Percentiles rank a stretch among this genome's conserved stretches.
phyloP scores from a whole-genome alignment of 2,329 filamentous ascomycete genomes.

The Aspergillus novofumigatus region DNA sequence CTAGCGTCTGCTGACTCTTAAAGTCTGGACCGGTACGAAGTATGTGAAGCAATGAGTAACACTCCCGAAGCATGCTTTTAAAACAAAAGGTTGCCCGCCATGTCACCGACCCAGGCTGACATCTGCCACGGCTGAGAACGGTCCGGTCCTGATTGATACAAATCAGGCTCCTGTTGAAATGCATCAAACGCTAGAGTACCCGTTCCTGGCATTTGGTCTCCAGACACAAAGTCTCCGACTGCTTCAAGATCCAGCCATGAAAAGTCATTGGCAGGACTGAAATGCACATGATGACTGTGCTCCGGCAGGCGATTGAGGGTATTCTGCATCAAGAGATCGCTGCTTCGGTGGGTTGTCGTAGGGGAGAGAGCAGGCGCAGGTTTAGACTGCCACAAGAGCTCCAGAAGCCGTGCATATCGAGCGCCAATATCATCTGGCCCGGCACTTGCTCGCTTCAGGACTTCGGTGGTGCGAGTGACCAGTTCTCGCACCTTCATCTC shows the following conservation, averaged over 20 bases:
- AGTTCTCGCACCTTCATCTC: slow-evolving; percentile 54
- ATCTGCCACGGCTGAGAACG: slow-evolving; percentile 35
- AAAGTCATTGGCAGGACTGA: slow-evolving; percentile 53
- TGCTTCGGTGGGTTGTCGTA: slow-evolving; percentile 26
- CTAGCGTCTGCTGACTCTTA: too few relatives aligned
- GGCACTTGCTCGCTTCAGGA: slow-evolving; percentile 56
- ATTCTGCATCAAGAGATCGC: slow-evolving; percentile 29
- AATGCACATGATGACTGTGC: slow-evolving; percentile 32
- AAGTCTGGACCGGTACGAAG: too few relatives aligned
- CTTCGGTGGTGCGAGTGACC: slow-evolving; percentile 56
- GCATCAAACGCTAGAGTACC: slow-evolving; percentile 34
- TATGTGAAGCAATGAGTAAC: too few relatives aligned
- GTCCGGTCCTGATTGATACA: slow-evolving; percentile 28
- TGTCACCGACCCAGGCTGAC: slow-evolving; percentile 39
- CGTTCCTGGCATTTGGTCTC: slow-evolving; percentile 37
- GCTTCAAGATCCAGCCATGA: slow-evolving; percentile 60
- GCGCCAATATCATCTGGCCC: slow-evolving; percentile 58
- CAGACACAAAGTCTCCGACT: slow-evolving; percentile 54
- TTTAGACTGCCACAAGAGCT: slow-evolving; percentile 55
- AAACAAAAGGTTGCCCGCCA: slow-evolving; percentile 35
- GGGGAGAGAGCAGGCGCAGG: slow-evolving; percentile 23
- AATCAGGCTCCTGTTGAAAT: slow-evolving; percentile 31
- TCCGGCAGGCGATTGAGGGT: slow-evolving; percentile 32
- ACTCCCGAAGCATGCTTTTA: slow-evolving; percentile 7
- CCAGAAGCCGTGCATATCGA: slow-evolving; percentile 58